These are phyloP conservation scores for Polychytrium aggregatum DNA, from an alignment of 192 early-diverging fungal genomes.

Conservation along the genomic window DNA sequence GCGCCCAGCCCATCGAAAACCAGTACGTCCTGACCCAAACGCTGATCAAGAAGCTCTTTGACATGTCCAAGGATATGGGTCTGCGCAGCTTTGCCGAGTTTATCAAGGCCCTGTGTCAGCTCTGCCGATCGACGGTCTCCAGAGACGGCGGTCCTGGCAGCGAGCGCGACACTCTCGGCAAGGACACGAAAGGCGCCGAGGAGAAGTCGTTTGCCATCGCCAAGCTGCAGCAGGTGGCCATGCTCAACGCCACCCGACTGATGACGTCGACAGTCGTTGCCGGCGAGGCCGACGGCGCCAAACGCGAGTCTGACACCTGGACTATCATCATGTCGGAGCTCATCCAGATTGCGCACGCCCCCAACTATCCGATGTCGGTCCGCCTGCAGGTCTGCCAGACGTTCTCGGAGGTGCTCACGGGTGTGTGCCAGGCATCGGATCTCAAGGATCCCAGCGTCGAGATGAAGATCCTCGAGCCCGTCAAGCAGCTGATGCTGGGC, in stretches of 20 bases:
- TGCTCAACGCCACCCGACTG: conserved; percentile 37
- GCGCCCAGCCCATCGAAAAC: conserved; percentile 10
- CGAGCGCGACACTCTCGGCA: conserved; percentile 14
- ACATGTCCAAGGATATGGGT: conserved; percentile 48
- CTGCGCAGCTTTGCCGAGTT: conserved; percentile 52
- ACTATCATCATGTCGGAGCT: conserved; percentile 57
- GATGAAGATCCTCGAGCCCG: conserved; percentile 48
- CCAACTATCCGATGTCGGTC: conserved; percentile 40
- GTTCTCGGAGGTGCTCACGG: conserved; percentile 62
- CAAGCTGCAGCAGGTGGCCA: conserved; percentile 52
- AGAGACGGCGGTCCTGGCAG: no score
- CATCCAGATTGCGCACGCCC: conserved; percentile 60
- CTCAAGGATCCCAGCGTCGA: conserved; percentile 38
- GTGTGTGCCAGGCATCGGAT: conserved; percentile 52
- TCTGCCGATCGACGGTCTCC: conserved; percentile 31
- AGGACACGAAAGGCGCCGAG: conserved; percentile 43
- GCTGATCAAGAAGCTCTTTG: conserved; percentile 55
- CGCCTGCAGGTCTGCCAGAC: conserved; percentile 67
- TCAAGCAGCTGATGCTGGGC: conserved; percentile 40
- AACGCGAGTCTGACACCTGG: no score
- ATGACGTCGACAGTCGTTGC: no score
- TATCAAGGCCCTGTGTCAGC: conserved; percentile 49
- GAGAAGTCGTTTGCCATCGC: conserved; percentile 70
- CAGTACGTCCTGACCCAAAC: conserved; percentile 13
- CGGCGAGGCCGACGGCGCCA: conserved; percentile 17